A percentile compares a stretch with the other conserved stretches of the same genome.
phyloP scores from a whole-genome alignment of 2,329 filamentous ascomycete genomes.

The Aspergillus sp. region DNA sequence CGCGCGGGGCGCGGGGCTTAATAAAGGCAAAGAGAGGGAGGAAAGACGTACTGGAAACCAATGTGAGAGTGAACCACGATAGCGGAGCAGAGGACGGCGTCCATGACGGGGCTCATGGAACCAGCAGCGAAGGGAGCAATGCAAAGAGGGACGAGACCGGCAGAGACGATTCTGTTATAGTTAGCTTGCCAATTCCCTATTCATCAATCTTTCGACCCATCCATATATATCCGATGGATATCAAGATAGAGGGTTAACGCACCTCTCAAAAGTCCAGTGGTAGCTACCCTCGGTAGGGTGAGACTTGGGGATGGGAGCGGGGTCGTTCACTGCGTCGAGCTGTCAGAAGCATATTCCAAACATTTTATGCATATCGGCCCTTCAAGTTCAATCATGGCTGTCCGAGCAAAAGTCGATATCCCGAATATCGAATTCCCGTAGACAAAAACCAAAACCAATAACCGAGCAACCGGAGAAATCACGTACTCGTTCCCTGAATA shows the following conservation, averaged over 20 bases:
- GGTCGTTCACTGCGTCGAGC: constrained; percentile 71
- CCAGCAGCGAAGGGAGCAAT: constrained; percentile 90
- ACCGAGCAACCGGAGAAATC: neutral
- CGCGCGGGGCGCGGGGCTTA: too few species aligned
- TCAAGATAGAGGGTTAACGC: constrained; percentile 19
- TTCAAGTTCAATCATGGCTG: neutral
- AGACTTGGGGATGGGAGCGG: constrained; percentile 70
- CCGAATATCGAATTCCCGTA: too few species aligned
- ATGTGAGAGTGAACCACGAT: constrained; percentile 93
- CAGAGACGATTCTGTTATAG: constrained; percentile 66
- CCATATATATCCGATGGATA: neutral
- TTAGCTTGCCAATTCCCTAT: neutral
- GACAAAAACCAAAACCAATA: neutral
- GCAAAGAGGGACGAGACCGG: constrained; percentile 79
- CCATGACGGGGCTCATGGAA: constrained; percentile 83
- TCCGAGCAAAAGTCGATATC: neutral
- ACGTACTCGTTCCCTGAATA: constrained; percentile 73
- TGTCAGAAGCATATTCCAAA: constrained; percentile 17
- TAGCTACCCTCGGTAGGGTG: constrained; percentile 86
- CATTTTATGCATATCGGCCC: neutral
- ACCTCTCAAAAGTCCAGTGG: constrained; percentile 95
- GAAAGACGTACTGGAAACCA: constrained; percentile 74
- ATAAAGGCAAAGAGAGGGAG: neutral
- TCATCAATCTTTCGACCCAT: neutral
- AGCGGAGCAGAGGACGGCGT: constrained; percentile 79